These are phyloP conservation scores for Cercospora zeae-maydis DNA, from an alignment of 2,329 filamentous ascomycete genomes.

Conservation along the genomic window DNA sequence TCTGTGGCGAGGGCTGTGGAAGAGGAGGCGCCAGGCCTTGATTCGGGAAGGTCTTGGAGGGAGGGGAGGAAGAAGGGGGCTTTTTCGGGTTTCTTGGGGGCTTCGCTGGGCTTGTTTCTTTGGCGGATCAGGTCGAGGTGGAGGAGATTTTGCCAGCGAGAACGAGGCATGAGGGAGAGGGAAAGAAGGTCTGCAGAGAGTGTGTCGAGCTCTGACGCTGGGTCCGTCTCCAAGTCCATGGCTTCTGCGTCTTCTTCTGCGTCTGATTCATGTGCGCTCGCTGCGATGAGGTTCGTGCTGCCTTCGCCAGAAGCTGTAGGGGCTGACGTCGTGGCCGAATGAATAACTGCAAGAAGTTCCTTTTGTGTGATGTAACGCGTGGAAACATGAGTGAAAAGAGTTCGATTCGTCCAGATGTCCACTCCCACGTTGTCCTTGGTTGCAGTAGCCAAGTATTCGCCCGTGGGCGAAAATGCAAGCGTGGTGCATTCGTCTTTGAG, in stretches of 20 bases:
- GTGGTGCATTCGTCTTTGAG: constrained; percentile 75
- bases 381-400: constrained; percentile 82
- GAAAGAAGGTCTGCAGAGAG: constrained; percentile 80
- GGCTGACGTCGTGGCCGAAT: constrained; percentile 22
- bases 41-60: constrained; percentile 41
- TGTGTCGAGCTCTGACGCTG: constrained; percentile 42
- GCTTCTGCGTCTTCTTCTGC: constrained; percentile 61
- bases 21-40: constrained; percentile 16
- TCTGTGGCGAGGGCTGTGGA: constrained; percentile 26
- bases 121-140: constrained; percentile 87
- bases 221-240: constrained; percentile 51
- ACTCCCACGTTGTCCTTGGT: constrained; percentile 79
- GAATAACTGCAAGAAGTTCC: constrained; percentile 61
- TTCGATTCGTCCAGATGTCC: constrained; percentile 94
- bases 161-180: constrained; percentile 82
- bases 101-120: constrained; percentile 89
- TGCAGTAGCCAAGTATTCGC: constrained; percentile 90
- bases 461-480: constrained; percentile 81
- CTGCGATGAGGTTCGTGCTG: constrained; percentile 58
- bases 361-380: constrained; percentile 79
- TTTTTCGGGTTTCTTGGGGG: constrained; percentile 87
- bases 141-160: constrained; percentile 88
- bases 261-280: constrained; percentile 49
- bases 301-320: constrained; percentile 82
- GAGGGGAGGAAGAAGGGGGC: constrained; percentile 92